Conservation (phyloP, 345 rosid species). For the Euphorbia pulcherrima region DNA sequence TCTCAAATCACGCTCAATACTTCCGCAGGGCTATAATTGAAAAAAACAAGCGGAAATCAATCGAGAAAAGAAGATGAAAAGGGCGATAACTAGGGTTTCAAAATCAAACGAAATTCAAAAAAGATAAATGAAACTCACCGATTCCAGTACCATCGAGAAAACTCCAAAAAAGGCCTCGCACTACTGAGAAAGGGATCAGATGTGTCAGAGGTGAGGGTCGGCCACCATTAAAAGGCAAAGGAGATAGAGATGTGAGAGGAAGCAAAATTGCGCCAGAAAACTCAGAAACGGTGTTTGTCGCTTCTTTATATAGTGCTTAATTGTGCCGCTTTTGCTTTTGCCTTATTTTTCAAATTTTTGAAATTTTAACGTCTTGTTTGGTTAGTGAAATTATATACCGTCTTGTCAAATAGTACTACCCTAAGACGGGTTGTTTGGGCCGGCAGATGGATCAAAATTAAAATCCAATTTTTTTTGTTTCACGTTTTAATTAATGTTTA, state of each 20-base stretch:
- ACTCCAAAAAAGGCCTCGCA: background rate
- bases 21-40: background rate
- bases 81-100: background rate
- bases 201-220: background rate
- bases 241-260: background rate
- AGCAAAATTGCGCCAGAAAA: constrained; percentile 2
- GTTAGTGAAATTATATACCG: background rate
- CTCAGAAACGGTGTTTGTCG: background rate
- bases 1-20: background rate
- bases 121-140: background rate
- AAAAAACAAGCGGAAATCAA: background rate
- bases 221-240: background rate
- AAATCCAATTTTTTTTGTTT: too few species aligned
- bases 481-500: too few species aligned
- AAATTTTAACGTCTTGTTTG: constrained; percentile 16
- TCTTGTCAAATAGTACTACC: too few species aligned
- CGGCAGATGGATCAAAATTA: too few species aligned
- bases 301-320: background rate
- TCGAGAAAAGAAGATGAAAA: background rate
- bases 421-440: too few species aligned
- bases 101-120: background rate
- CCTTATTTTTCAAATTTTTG: constrained; percentile 21
- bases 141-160: background rate
- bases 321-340: background rate
- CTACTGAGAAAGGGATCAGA: background rate